Conservation (phyloP, 2,329 filamentous ascomycete genomes). For the Mariannaea sp. region DNA sequence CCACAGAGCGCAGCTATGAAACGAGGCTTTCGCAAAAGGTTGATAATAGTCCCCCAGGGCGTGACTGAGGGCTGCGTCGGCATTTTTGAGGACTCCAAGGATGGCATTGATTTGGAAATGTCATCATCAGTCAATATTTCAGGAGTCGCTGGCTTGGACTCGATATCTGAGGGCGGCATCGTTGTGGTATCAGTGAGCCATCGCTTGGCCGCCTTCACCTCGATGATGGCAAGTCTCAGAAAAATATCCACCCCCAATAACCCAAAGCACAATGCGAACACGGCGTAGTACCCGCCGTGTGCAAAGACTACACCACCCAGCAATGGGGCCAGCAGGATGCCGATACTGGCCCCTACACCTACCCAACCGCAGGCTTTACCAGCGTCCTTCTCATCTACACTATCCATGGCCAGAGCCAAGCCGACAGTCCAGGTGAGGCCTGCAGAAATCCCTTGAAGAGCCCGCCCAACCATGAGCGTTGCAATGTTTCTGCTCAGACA, state of each 20-base stretch:
- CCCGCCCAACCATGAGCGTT: conserved; percentile 42
- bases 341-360: conserved; percentile 41
- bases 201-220: conserved; percentile 39
- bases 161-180: background rate
- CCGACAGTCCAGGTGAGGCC: conserved; percentile 46
- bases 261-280: conserved; percentile 45
- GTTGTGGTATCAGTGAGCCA: conserved; percentile 31
- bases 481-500: conserved; percentile 39
- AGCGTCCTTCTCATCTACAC: conserved; percentile 39
- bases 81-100: conserved; percentile 6
- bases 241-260: conserved; percentile 41
- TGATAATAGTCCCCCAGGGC: conserved; percentile 32
- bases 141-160: background rate
- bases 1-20: conserved; percentile 43
- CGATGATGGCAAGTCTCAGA: conserved; percentile 42
- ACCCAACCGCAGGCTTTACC: conserved; percentile 44
- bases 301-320: conserved; percentile 43
- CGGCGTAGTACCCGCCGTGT: conserved; percentile 41
- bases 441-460: conserved; percentile 42
- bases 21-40: conserved; percentile 39
- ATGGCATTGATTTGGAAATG: background rate
- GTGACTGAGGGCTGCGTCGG: conserved; percentile 9
- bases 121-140: background rate
- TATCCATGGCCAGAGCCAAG: conserved; percentile 44
- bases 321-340: conserved; percentile 40